A percentile compares a stretch with the other conserved stretches of the same genome.
These are phyloP conservation scores for Lactifluus rugatus DNA, from an alignment of 768 basidiomycete species.

Conservation along the genomic window DNA sequence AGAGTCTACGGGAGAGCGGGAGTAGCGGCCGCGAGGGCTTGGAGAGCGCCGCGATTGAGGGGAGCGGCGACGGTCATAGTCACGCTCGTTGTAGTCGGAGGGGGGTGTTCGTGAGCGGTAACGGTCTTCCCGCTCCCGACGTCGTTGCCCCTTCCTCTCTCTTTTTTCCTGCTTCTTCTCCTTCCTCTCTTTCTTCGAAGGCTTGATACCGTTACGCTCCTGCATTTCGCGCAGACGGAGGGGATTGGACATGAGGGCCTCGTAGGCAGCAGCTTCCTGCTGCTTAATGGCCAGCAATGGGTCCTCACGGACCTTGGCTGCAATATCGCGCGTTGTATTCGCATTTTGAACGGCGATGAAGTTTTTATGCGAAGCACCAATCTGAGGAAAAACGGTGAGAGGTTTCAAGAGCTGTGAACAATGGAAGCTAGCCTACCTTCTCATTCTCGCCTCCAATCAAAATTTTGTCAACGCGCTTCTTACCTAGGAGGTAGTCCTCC, in stretches of 20 bases:
- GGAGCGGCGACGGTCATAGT: conserved; percentile 24
- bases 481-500: conserved; percentile 94
- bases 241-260: conserved; percentile 79
- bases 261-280: conserved; percentile 90
- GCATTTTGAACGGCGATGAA: conserved; percentile 95
- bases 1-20: conserved; percentile 36
- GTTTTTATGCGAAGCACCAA: conserved; percentile 81
- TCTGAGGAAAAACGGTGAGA: conserved; percentile 31
- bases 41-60: conserved; percentile 32
- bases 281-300: conserved; percentile 96
- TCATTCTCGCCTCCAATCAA: conserved; percentile 87
- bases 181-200: conserved; percentile 65
- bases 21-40: conserved; percentile 38
- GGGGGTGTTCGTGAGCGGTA: conserved; percentile 21
- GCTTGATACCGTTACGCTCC: conserved; percentile 70
- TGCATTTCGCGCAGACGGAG: conserved; percentile 75
- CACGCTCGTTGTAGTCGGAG: conserved; percentile 27
- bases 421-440: conserved; percentile 42
- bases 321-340: conserved; percentile 78
- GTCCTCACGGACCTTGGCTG: conserved; percentile 93
- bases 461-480: conserved; percentile 96
- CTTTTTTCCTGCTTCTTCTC: conserved; percentile 52
- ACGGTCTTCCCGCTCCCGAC: conserved; percentile 22
- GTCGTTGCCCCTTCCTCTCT: conserved; percentile 25
- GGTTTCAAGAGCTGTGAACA: conserved; percentile 14